Conservation (phyloP, 768 basidiomycete species). For the Tubosaeta sp. region DNA sequence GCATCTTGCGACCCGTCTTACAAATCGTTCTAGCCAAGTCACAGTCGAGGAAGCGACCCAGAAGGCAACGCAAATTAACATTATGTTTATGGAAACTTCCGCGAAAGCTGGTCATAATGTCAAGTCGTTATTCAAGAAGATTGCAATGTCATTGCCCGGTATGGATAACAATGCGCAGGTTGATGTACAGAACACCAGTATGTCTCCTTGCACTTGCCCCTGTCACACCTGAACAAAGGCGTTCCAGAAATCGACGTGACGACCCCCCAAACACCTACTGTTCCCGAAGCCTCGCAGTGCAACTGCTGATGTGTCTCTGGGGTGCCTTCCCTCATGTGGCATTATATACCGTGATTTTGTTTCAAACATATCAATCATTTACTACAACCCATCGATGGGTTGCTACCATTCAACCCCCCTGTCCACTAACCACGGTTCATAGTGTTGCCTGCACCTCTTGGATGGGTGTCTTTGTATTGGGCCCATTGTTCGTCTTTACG, state of each 20-base stretch:
- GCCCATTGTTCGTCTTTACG: slow-evolving; percentile 92
- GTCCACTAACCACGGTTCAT: slow-evolving; percentile 74
- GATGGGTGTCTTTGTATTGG: slow-evolving; percentile 77
- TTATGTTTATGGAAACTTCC: slow-evolving; percentile 99
- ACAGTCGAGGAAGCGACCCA: slow-evolving; percentile 95
- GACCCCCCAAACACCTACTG: slow-evolving; percentile 55
- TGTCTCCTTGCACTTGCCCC: slow-evolving; percentile 2
- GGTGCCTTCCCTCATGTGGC: slow-evolving; percentile 9
- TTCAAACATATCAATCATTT: slow-evolving; percentile 21
- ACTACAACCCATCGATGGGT: slow-evolving; percentile 8
- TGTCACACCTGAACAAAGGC: slow-evolving; percentile 3
- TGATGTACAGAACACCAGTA: slow-evolving; percentile 51
- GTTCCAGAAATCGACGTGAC: slow-evolving; percentile 87
- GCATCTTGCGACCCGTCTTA: slow-evolving; percentile 3
- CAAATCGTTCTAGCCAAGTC: slow-evolving; percentile 73
- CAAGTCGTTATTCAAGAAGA: slow-evolving; percentile 98
- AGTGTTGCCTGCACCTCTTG: slow-evolving; percentile 91
- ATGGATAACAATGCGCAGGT: slow-evolving; percentile 79
- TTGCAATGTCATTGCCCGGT: slow-evolving; percentile 95
- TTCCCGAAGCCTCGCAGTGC: slow-evolving; percentile 87
- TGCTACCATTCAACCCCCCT: slow-evolving; percentile 7
- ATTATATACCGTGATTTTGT: slow-evolving; percentile 28
- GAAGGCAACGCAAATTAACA: slow-evolving; percentile 83
- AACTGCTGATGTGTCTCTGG: slow-evolving; percentile 51
- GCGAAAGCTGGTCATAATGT: slow-evolving; percentile 99